Base-by-base conservation (phyloP, 108 stramenopile genomes). In the Skeletonema menzelii region DNA sequence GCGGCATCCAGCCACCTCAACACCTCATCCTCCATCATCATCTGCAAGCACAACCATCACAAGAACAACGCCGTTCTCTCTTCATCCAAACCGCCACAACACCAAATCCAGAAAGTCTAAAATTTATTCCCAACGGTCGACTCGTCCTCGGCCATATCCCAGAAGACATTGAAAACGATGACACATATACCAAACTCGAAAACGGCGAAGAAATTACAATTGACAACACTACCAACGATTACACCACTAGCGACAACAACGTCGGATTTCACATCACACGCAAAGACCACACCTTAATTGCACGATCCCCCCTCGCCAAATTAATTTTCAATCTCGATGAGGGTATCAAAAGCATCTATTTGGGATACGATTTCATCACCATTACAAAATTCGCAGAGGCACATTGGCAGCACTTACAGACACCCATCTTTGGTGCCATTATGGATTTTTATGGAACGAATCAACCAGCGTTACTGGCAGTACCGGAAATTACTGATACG, bases 21-120 rank as follows among this genome's bases (percentile, higher is more conserved):
- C 35, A 37, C 35, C 35, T 37, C 35, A 37, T 11, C 10, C 35
- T 37, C 35, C 35, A 37, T 11, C 8, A 35, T 37, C 11, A 37
- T 1, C 30, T 5, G 35, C n/a, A 47, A 19, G 0, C 6, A 5
- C 46, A 19, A 7, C 46, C 46, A 19, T 19, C 4, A 19, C 46
- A 47, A 47, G 17, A 47, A 47, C 46, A 47, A 47, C 46, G 56
- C 28, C 85, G 93, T 38, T 78, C 86, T 26, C 80, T 98, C 47
- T 99, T 99, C 84, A 95, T 99, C 74, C 96, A 98, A 86, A 97
- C 97, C 17, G 96, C 90, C 58, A 73, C 84, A 11, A 99, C 99
- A 8, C 99, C 99, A 22, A 99, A 99, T 84, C 98, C 99, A 37
- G 94, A 97, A 83, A 87, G 87, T 37, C 72, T 99, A 34, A 99